Evolutionary conservation across 2,329 filamentous ascomycete genomes (phyloP).

Genomic region (Zopfia rhizophila): DNA sequence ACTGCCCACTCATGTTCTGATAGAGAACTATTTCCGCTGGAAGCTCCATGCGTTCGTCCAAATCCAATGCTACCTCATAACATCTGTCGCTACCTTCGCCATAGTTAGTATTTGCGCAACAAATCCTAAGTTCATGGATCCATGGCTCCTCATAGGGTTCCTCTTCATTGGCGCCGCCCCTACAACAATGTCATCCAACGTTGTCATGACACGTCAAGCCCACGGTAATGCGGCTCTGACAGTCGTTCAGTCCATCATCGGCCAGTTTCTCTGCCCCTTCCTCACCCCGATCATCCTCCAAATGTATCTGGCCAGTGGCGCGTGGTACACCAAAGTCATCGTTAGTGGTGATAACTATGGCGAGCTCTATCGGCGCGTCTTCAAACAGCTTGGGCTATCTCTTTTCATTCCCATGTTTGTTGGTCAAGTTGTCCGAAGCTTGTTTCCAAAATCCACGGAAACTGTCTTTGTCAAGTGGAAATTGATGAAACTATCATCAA

Average conservation of each 20-base stretch:
- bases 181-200: slow-evolving; percentile 78
- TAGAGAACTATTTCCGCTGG: slow-evolving; percentile 72
- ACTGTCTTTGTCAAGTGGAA: slow-evolving; percentile 63
- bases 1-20: slow-evolving; percentile 70
- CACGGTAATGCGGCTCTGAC: slow-evolving; percentile 66
- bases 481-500: slow-evolving; percentile 56
- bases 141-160: slow-evolving; percentile 73
- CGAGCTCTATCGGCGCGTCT: slow-evolving; percentile 72
- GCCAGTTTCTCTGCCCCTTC: slow-evolving; percentile 75
- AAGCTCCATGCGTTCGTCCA: slow-evolving; percentile 75
- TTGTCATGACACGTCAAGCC: slow-evolving; percentile 76
- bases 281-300: slow-evolving; percentile 72
- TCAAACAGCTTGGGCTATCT: slow-evolving; percentile 74
- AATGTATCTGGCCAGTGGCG: slow-evolving; percentile 65
- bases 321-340: slow-evolving; percentile 67
- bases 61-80: slow-evolving; percentile 72
- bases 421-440: slow-evolving; percentile 69
- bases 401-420: slow-evolving; percentile 72
- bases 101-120: slow-evolving; percentile 64
- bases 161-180: slow-evolving; percentile 74
- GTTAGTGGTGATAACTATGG: slow-evolving; percentile 66
- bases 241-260: slow-evolving; percentile 73
- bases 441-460: slow-evolving; percentile 64
- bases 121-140: slow-evolving; percentile 65
- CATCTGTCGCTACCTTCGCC: slow-evolving; percentile 70